These are phyloP conservation scores for Babesia sp. DNA, from an alignment of 169 alveolate genomes.

Conservation along the genomic window DNA sequence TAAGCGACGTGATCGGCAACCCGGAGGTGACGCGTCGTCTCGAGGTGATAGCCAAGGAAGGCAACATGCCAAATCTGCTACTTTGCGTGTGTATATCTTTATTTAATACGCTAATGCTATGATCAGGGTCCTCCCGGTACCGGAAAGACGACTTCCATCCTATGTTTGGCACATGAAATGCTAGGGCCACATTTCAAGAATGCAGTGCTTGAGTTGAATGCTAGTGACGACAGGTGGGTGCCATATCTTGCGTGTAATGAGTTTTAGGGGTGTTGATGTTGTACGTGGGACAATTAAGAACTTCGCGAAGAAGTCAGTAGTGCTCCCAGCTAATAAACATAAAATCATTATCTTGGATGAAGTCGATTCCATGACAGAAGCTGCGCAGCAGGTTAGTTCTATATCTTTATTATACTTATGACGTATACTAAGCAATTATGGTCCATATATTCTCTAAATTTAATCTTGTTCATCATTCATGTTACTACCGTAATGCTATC, in stretches of 20 bases:
- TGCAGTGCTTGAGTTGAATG: conserved; percentile 97
- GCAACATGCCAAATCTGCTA: conserved; percentile 96
- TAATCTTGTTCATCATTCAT: too few relatives aligned
- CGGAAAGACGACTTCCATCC: conserved; percentile 98
- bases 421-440: too few relatives aligned
- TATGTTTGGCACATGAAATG: conserved; percentile 95
- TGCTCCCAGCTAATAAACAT: conserved; percentile 92
- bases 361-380: conserved; percentile 99
- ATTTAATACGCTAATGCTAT: neutral
- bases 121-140: conserved; percentile 99
- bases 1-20: conserved; percentile 96
- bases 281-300: conserved; percentile 96
- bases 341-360: conserved; percentile 98
- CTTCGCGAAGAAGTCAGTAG: conserved; percentile 93
- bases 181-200: conserved; percentile 85
- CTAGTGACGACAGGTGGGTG: conserved; percentile 94
- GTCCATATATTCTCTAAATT: too few relatives aligned
- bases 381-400: conserved; percentile 93
- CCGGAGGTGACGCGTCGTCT: conserved; percentile 89
- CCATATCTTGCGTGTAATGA: too few relatives aligned
- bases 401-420: neutral
- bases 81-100: conserved; percentile 79
- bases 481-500: too few relatives aligned
- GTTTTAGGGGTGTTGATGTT: conserved; percentile 94
- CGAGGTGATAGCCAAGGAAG: conserved; percentile 90